A percentile compares a stretch with the other conserved stretches of the same genome.
Conservation (phyloP, 257 asterid genomes). For the Plantago ovata region DNA sequence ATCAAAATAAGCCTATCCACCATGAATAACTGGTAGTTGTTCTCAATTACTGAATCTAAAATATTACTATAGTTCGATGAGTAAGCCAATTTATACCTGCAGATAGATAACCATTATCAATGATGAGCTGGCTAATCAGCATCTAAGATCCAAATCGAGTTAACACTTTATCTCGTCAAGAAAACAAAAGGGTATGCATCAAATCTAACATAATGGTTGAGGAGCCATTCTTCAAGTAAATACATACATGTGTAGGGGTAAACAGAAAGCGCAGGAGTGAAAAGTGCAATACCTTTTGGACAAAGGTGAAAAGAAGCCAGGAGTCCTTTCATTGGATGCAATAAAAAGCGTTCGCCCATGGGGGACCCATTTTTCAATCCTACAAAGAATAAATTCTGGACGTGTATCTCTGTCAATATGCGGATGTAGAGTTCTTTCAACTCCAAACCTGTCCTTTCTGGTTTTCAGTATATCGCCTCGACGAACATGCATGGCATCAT, state of each 20-base stretch:
- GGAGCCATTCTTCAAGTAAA: slow-evolving; percentile 7
- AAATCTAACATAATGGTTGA: neutral
- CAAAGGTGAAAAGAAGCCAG: slow-evolving; percentile 82
- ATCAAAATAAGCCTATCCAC: slow-evolving; percentile 74
- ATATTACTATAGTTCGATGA: slow-evolving; percentile 74
- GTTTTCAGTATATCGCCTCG: slow-evolving; percentile 89
- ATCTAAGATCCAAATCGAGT: neutral
- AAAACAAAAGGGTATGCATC: neutral
- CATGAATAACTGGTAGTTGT: slow-evolving; percentile 88
- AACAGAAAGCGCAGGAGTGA: neutral
- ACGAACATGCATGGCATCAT: slow-evolving; percentile 95
- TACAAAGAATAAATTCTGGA: slow-evolving; percentile 79
- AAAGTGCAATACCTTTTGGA: slow-evolving; percentile 42
- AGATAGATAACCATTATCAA: slow-evolving; percentile 6
- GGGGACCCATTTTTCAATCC: slow-evolving; percentile 85
- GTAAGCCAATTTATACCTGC: slow-evolving; percentile 85
- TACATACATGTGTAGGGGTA: neutral
- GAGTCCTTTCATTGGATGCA: slow-evolving; percentile 86
- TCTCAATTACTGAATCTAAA: slow-evolving; percentile 71
- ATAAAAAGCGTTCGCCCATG: slow-evolving; percentile 80
- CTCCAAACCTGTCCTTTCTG: slow-evolving; percentile 86
- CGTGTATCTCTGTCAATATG: slow-evolving; percentile 94
- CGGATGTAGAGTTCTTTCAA: slow-evolving; percentile 73
- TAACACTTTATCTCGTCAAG: neutral
- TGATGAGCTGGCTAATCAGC: too few species aligned